Evolutionary conservation across 2,329 filamentous ascomycete genomes (phyloP), one percentile per base, ranked within the genome.

Genomic region (Paramyrothecium roridum): DNA sequence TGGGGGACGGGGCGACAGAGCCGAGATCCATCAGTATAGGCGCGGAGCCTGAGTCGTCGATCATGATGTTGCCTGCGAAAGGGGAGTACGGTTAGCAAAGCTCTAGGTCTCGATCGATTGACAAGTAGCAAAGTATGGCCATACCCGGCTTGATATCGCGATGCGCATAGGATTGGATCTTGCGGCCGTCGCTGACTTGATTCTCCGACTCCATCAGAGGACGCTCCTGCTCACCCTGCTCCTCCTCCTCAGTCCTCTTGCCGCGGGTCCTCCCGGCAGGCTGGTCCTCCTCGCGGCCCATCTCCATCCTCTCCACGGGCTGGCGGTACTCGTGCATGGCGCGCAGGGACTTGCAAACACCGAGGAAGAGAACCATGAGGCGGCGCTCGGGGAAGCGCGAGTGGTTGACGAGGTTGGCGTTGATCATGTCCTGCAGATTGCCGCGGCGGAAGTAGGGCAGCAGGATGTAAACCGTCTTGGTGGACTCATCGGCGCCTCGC

Each of bases 1-100:
- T 90, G 2, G 95, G 95, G 2, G 91, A 92, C 19, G 89, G 89
- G 45, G 91, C 89, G 55, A 99, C 80, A 55, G 92, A 97, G 60
- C 95, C 95, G 22, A 99, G 86, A 70, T 99, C 95, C 95, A 99
- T 99, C 37, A 99, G 83, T 65, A 99, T 95, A 3, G 95, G 93
- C 30, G 87, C 87, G 57, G 86, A 83, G 63, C 95, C 95, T 65
- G 91, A 86, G 70, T 98, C 93, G 62, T 90, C 89, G 63, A 99
- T 96, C 95, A 99, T 99, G 69, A 99, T 96, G 75, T 99, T 99
- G 56, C 92, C 84, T 85, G 56, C 1, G 13, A 20, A 16, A 30
- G 17, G n/a, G n/a, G 49, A 43, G 13, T 19, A 30, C n/a, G 3
- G 30, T 51, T 51, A 51, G 49, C 26, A 56, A 52, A 40, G 26